Conservation (phyloP, 495 filamentous ascomycete species). For the Ascobolus immersus region DNA sequence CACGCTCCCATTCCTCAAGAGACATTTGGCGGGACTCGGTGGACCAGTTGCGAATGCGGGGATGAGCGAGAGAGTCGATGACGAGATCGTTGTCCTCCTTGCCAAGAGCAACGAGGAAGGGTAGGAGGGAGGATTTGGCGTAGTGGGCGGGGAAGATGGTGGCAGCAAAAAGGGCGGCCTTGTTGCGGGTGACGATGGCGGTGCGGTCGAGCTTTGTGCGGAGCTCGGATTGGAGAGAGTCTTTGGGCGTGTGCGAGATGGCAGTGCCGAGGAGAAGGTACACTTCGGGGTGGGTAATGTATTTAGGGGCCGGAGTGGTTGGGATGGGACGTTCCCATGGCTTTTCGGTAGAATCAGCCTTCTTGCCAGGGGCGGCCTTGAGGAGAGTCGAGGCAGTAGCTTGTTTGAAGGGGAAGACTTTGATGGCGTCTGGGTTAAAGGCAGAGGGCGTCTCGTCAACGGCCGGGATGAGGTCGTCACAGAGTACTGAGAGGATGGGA, state of each 20-base stretch:
- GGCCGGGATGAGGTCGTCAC: slow-evolving; percentile 11
- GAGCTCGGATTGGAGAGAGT: slow-evolving; percentile 8
- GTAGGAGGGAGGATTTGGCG: not conserved
- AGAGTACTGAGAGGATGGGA: slow-evolving; percentile 4
- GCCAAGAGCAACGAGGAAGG: not conserved
- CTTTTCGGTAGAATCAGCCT: not conserved
- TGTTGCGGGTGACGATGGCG: slow-evolving; percentile 11
- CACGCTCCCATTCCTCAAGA: too few relatives aligned
- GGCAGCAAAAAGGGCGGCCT: slow-evolving; percentile 9
- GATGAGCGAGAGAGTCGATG: not conserved
- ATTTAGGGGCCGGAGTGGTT: not conserved
- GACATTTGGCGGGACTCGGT: not conserved
- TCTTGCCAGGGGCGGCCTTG: not conserved
- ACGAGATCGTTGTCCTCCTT: not conserved
- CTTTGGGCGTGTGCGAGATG: slow-evolving; percentile 7
- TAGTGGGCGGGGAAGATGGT: not conserved
- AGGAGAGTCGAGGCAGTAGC: slow-evolving; percentile 6
- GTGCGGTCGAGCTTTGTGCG: slow-evolving; percentile 13
- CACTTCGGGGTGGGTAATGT: too few relatives aligned
- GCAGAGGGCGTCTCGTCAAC: too few relatives aligned
- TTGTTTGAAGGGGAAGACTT: slow-evolving; percentile 1
- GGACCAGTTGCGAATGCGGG: not conserved
- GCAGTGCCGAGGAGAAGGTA: slow-evolving; percentile 9
- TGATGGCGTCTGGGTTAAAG: too few relatives aligned
- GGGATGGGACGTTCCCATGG: not conserved